Base-by-base conservation (phyloP, 352 stramenopile species). In the Phytophthora tentaculata region DNA sequence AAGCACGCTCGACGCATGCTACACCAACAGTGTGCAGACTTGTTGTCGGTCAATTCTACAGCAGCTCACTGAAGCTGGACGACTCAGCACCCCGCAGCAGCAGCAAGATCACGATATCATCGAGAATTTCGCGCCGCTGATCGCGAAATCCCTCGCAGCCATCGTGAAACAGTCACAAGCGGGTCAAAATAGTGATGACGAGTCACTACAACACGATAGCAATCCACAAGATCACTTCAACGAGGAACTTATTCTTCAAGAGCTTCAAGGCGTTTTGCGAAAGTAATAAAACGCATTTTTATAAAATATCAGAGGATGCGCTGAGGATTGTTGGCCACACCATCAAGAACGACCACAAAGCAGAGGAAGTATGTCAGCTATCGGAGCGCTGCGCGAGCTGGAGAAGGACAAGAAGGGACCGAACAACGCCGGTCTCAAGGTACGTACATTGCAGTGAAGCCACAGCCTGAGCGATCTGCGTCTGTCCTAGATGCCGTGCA, bases 401-500 rank as follows among this genome's bases (percentile, higher is more conserved):
- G 88, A 94, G 75, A 92, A 94, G 76, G 79, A 93, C 71, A 92
- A 93, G 73, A 88, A 94, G 74, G 80, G 76, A 50, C 61, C 77
- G 4, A 80, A 81, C 61, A 88, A 90, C 28, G 67, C 65, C 32
- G 76, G 84, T 51, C 51, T 91, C 24, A 90, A 86, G 81, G 82
- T 91, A 37, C 20, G 61, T 43, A 5, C 2, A 12, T 9, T 49
- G 10, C 28, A 43, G 10, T 26, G 26, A 8, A 32, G 20, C 16
- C 17, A 19, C 5, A 35, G 17, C 43, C 47, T 22, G 10, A 20
- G 3, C 32, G n/a, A 6, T 22, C 28, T 48, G 24, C 8, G 14
- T 50, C n/a, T 51, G 4, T 0, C n/a, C 17, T 55, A 37, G 5
- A 6, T 44, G n/a, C 5, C 53, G 12, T 24, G 24, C 8, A 8